phyloP scores from a whole-genome alignment of 1,284 basidiomycete genomes.

The Mycena citricolor region DNA sequence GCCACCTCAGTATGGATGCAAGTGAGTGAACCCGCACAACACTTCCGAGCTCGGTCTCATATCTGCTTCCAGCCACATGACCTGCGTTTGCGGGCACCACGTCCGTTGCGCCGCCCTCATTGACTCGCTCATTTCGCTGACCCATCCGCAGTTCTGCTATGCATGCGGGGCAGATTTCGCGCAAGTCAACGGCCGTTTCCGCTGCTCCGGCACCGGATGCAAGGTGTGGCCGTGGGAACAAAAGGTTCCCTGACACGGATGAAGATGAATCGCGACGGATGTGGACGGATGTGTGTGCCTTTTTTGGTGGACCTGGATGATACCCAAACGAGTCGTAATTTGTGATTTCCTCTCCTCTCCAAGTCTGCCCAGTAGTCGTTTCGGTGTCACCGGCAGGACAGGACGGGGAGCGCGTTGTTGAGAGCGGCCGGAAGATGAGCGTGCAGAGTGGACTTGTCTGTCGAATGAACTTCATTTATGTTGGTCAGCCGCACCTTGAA shows the following conservation, averaged over 20 bases:
- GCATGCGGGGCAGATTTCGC: conserved; percentile 24
- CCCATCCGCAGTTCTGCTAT: conserved; percentile 22
- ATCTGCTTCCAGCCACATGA: conserved; percentile 20
- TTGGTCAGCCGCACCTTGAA: too few species aligned
- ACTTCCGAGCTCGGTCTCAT: not conserved
- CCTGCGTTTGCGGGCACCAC: conserved; percentile 24
- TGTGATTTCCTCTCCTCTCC: too few species aligned
- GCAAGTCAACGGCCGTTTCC: conserved; percentile 20
- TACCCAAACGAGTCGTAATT: too few species aligned
- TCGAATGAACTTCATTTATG: too few species aligned
- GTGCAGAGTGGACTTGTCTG: too few species aligned
- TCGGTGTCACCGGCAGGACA: too few species aligned
- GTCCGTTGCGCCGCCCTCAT: conserved; percentile 8
- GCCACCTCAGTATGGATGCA: conserved; percentile 21
- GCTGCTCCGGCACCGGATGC: conserved; percentile 21
- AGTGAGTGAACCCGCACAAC: conserved; percentile 15
- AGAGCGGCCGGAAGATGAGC: too few species aligned
- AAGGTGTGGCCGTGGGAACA: conserved; percentile 25
- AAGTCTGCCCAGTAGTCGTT: too few species aligned
- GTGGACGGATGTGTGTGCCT: too few species aligned
- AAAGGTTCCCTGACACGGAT: too few species aligned
- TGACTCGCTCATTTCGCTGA: not conserved
- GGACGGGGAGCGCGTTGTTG: too few species aligned
- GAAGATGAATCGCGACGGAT: not conserved
- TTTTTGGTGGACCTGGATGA: too few species aligned